These are phyloP conservation scores for Penicillium dipodomyicola DNA, from an alignment of 495 filamentous ascomycete species.

Conservation along the genomic window DNA sequence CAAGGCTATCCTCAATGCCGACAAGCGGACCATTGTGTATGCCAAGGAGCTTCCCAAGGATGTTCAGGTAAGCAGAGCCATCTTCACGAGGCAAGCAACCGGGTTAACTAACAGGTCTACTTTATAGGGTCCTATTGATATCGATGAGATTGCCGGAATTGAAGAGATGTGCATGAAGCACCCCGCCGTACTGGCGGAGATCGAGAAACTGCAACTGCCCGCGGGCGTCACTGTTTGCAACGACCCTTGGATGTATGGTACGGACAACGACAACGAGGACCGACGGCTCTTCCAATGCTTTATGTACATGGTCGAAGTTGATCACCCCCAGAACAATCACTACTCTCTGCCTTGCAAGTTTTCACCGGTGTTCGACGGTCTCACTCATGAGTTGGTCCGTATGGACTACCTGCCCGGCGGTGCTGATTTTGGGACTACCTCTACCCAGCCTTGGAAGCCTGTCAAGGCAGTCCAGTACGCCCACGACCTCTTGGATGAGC, in stretches of 20 bases:
- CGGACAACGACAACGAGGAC: conserved; percentile 35
- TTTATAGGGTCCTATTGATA: conserved; percentile 38
- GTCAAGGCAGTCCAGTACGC: conserved; percentile 56
- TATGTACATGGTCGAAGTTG: conserved; percentile 43
- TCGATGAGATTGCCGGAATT: conserved; percentile 42
- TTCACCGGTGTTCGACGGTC: conserved; percentile 69
- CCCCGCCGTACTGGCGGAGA: conserved; percentile 41
- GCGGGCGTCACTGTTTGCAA: conserved; percentile 43
- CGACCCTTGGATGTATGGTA: conserved; percentile 50
- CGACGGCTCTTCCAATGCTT: conserved; percentile 47
- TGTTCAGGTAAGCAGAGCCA: conserved; percentile 33
- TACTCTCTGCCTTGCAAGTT: conserved; percentile 78
- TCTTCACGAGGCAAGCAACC: neutral
- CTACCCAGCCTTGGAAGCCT: conserved; percentile 44
- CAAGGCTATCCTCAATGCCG: conserved; percentile 39
- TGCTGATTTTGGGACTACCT: conserved; percentile 23
- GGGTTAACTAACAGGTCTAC: conserved; percentile 10
- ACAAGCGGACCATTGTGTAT: conserved; percentile 32
- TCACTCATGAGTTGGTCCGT: conserved; percentile 59
- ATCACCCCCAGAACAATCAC: conserved; percentile 59
- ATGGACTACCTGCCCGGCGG: conserved; percentile 52
- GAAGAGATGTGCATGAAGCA: conserved; percentile 43
- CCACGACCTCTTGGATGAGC: conserved; percentile 39
- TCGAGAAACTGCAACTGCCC: conserved; percentile 43
- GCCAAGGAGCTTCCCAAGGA: conserved; percentile 41